Conservation (phyloP, 2,329 filamentous ascomycete species). For the Neonectria magnoliae region DNA sequence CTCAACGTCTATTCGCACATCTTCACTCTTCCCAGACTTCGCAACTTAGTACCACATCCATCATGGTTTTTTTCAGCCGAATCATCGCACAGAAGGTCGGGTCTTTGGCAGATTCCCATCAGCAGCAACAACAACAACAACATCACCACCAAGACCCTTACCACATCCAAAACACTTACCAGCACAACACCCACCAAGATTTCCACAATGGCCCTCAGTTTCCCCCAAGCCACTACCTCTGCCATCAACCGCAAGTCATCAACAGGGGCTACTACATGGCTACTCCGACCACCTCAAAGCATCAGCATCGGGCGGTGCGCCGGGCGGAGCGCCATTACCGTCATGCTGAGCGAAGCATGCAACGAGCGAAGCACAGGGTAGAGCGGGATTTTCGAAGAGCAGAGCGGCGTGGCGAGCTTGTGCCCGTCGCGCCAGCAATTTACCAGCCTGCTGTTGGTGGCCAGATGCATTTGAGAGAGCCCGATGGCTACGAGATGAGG, state of each 20-base stretch:
- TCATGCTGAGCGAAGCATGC: conserved; percentile 33
- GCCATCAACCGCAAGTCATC: conserved; percentile 2
- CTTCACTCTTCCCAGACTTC: background rate
- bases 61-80: conserved; percentile 34
- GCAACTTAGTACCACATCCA: background rate
- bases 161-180: conserved; percentile 3
- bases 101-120: conserved; percentile 13
- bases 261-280: background rate
- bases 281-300: conserved; percentile 13
- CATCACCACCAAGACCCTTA: background rate
- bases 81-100: conserved; percentile 11
- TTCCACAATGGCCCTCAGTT: background rate
- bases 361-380: conserved; percentile 32
- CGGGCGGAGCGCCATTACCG: conserved; percentile 32
- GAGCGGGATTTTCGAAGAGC: conserved; percentile 26
- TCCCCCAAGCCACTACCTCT: background rate
- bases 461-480: background rate
- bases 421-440: conserved; percentile 13
- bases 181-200: background rate
- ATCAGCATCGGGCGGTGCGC: conserved; percentile 29
- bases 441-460: conserved; percentile 12
- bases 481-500: conserved; percentile 2
- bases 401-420: conserved; percentile 27
- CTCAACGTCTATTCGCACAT: background rate
- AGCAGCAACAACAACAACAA: background rate